These are phyloP conservation scores for Rosellinia necatrix DNA, from an alignment of 2,329 filamentous ascomycete species.

Conservation along the genomic window DNA sequence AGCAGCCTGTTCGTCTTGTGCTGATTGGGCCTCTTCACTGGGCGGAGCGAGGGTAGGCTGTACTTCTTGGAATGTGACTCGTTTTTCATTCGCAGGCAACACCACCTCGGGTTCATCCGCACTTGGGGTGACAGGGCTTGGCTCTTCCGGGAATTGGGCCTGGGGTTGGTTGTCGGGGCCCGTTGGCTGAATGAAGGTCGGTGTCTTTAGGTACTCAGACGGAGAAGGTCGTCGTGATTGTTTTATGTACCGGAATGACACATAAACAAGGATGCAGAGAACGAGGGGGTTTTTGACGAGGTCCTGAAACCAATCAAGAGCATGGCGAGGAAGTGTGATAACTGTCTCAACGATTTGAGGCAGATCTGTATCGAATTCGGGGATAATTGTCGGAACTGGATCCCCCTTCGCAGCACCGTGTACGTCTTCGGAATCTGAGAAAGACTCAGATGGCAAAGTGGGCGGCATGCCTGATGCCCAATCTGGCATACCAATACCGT, in stretches of 20 bases:
- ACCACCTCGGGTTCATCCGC: background rate
- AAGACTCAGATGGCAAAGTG: constrained; percentile 36
- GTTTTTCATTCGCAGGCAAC: constrained; percentile 1
- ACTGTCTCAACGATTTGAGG: constrained; percentile 55
- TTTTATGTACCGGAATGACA: constrained; percentile 52
- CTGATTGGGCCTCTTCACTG: constrained; percentile 26
- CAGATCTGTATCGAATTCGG: constrained; percentile 42
- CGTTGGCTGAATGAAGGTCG: constrained; percentile 33
- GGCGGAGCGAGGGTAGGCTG: constrained; percentile 26
- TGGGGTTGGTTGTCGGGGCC: constrained; percentile 9
- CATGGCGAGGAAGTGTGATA: constrained; percentile 55
- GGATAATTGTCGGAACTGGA: constrained; percentile 35
- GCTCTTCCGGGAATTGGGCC: constrained; percentile 7
- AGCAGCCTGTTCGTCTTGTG: constrained; percentile 34
- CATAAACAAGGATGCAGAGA: constrained; percentile 40
- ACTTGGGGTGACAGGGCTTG: background rate
- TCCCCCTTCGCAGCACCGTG: constrained; percentile 42
- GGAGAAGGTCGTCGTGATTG: constrained; percentile 44
- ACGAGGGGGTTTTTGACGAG: constrained; percentile 48
- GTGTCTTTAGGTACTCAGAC: constrained; percentile 25
- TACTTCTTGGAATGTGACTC: constrained; percentile 22
- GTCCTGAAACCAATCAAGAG: constrained; percentile 56
- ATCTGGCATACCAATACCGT: constrained; percentile 41
- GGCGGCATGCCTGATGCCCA: constrained; percentile 47
- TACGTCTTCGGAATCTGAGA: constrained; percentile 25